Evolutionary conservation across 2,329 filamentous ascomycete genomes (phyloP).

Genomic region (Sordariomycetes sp.): DNA sequence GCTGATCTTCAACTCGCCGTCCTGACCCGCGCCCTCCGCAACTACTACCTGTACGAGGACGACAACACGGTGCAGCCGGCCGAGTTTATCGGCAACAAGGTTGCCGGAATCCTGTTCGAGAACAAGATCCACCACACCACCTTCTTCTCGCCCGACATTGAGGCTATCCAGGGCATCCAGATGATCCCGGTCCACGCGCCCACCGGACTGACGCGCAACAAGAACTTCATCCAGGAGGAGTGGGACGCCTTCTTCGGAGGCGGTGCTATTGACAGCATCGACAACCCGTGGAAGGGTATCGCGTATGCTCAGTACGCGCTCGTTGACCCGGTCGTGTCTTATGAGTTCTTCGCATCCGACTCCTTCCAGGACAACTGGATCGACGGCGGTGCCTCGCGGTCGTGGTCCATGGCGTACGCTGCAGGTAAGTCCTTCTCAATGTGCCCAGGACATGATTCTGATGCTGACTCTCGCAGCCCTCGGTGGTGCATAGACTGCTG

Average conservation of each 20-base stretch:
- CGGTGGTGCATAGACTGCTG: too few relatives aligned
- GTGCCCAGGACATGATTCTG: too few relatives aligned
- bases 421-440: constrained; percentile 32
- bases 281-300: constrained; percentile 81
- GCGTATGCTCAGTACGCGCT: constrained; percentile 76
- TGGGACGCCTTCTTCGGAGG: constrained; percentile 72
- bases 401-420: constrained; percentile 76
- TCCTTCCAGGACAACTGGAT: constrained; percentile 60
- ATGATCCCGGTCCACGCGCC: constrained; percentile 69
- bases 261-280: constrained; percentile 53
- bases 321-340: constrained; percentile 60
- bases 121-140: constrained; percentile 93
- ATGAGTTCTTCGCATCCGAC: constrained; percentile 61
- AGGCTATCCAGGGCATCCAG: constrained; percentile 71
- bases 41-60: constrained; percentile 73
- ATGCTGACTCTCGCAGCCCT: too few relatives aligned
- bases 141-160: constrained; percentile 67
- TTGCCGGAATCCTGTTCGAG: constrained; percentile 68
- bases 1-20: constrained; percentile 80
- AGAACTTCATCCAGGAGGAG: constrained; percentile 68
- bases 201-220: constrained; percentile 56
- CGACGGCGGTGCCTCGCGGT: constrained; percentile 74
- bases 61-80: constrained; percentile 63
- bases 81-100: constrained; percentile 72
- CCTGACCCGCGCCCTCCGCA: constrained; percentile 60